A percentile compares a stretch with the other conserved stretches of the same genome.
These are phyloP conservation scores for Rhytidiadelphus loreus DNA, from an alignment of 225 moss, liverwort and hornwort genomes.

Conservation along the genomic window DNA sequence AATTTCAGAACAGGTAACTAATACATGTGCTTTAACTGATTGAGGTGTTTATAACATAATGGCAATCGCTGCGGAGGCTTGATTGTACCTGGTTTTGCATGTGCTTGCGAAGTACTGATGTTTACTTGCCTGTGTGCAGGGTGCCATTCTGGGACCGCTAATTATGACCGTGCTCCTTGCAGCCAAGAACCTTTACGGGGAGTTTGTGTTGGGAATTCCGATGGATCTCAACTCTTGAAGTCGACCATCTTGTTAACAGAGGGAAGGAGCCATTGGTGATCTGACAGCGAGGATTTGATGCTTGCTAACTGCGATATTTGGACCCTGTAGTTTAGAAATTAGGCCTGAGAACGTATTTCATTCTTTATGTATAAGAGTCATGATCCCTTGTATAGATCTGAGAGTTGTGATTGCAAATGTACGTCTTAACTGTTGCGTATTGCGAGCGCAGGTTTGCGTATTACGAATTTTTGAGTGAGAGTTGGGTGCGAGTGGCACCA, in stretches of 20 bases:
- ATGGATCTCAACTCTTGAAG: conserved; percentile 18
- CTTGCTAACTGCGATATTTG: neutral
- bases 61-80: neutral
- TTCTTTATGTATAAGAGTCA: conserved; percentile 14
- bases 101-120: neutral
- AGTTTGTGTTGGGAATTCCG: conserved; percentile 68
- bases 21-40: neutral
- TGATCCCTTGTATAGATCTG: conserved; percentile 5
- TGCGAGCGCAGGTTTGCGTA: neutral
- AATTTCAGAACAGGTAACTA: neutral
- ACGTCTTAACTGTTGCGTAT: neutral
- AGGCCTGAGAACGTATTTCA: neutral
- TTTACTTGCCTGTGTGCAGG: conserved; percentile 33
- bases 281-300: neutral
- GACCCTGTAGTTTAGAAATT: neutral
- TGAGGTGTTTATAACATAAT: neutral
- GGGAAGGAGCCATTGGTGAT: neutral
- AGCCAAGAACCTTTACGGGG: conserved; percentile 75
- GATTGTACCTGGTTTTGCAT: neutral
- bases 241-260: neutral
- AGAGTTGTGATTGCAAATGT: neutral
- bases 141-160: conserved; percentile 81
- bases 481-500: neutral
- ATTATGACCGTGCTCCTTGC: conserved; percentile 88
- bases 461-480: neutral